Evolutionary conservation across 768 basidiomycete genomes (phyloP).

Genomic region (Dictyophora rubrovolvata): DNA sequence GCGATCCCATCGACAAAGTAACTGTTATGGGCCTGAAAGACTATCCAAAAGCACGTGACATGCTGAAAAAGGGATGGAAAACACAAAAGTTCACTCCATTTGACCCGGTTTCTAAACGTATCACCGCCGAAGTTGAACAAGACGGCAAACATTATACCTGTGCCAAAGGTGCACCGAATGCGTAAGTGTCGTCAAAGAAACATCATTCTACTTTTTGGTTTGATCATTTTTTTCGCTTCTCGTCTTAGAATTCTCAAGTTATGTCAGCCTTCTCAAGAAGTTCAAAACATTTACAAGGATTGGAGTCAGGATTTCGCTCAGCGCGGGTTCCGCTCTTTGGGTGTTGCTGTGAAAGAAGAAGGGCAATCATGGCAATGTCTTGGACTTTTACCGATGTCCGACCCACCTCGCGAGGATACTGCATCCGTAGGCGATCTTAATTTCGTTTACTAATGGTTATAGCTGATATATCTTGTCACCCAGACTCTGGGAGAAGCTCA

Average conservation of each 20-base stretch:
- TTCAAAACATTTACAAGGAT: conserved; percentile 25
- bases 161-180: conserved; percentile 39
- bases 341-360: conserved; percentile 34
- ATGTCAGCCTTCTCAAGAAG: conserved; percentile 22
- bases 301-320: conserved; percentile 28
- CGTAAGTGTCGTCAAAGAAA: conserved; percentile 14
- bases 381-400: conserved; percentile 34
- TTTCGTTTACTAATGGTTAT: background rate
- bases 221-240: background rate
- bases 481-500: conserved; percentile 34
- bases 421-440: conserved; percentile 12
- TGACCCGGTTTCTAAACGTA: conserved; percentile 42
- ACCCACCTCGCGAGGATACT: conserved; percentile 37
- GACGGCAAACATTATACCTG: conserved; percentile 33
- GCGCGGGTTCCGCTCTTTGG: conserved; percentile 37
- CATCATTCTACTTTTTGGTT: background rate
- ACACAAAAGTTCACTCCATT: conserved; percentile 38
- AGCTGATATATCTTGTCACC: background rate
- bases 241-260: conserved; percentile 30
- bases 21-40: conserved; percentile 34
- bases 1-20: conserved; percentile 39
- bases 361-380: conserved; percentile 33
- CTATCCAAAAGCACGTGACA: conserved; percentile 35
- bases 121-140: conserved; percentile 36
- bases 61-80: conserved; percentile 32